Conservation (phyloP, 2,329 filamentous ascomycete species). For the Trichoderma koningiopsis region DNA sequence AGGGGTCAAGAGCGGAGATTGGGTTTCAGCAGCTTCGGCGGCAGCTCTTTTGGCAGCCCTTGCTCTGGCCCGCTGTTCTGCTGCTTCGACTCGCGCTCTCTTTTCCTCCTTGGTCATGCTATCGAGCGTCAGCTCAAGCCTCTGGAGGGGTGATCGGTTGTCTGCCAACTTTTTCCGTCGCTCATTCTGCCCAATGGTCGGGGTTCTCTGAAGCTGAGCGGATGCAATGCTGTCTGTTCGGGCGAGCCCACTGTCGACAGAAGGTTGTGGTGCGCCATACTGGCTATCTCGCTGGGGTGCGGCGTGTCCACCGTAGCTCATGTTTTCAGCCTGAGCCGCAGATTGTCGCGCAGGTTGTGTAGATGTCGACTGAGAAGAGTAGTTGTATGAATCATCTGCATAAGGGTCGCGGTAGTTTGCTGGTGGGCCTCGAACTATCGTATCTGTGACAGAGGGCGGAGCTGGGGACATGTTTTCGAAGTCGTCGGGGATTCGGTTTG, state of each 20-base stretch:
- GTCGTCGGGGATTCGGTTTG: constrained; percentile 38
- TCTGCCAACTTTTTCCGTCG: constrained; percentile 67
- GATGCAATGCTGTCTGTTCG: constrained; percentile 33
- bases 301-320: constrained; percentile 35
- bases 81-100: constrained; percentile 78
- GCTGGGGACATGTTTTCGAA: constrained; percentile 42
- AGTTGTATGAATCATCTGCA: constrained; percentile 34
- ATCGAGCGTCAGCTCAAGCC: constrained; percentile 84
- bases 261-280: constrained; percentile 21
- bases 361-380: constrained; percentile 30
- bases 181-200: constrained; percentile 44
- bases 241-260: constrained; percentile 30
- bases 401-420: constrained; percentile 57
- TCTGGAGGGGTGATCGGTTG: constrained; percentile 88
- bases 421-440: constrained; percentile 57
- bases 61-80: constrained; percentile 73
- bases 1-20: constrained; percentile 21
- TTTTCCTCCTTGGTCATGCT: constrained; percentile 97
- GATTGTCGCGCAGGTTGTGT: background rate
- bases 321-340: constrained; percentile 30
- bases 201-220: constrained; percentile 42
- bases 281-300: constrained; percentile 28
- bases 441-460: constrained; percentile 61
- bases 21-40: constrained; percentile 31
- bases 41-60: constrained; percentile 48